Evolutionary conservation across 2,329 filamentous ascomycete species (phyloP).

Genomic region (Pezicula rhizophila): DNA sequence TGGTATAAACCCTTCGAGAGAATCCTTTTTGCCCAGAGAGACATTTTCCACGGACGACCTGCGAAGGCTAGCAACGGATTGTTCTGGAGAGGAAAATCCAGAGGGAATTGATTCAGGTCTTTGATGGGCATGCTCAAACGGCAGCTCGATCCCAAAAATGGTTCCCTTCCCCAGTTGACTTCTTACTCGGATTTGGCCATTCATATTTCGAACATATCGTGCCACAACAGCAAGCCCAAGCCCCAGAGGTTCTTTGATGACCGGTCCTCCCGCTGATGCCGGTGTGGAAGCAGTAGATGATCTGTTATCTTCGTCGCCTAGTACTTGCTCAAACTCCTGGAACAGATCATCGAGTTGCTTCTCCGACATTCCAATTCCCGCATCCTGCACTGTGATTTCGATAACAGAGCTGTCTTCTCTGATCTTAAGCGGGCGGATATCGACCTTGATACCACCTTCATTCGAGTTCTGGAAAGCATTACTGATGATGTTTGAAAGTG

Average conservation of each 20-base stretch:
- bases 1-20: too few species aligned
- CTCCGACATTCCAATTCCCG: conserved; percentile 19
- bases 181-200: conserved; percentile 18
- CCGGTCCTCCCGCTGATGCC: not conserved
- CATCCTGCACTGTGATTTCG: conserved; percentile 16
- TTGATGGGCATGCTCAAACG: conserved; percentile 12
- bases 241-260: conserved; percentile 4
- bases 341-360: conserved; percentile 18
- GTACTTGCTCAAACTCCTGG: conserved; percentile 19
- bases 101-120: conserved; percentile 1
- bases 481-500: conserved; percentile 15
- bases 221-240: conserved; percentile 18
- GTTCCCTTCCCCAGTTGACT: conserved; percentile 21
- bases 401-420: conserved; percentile 12
- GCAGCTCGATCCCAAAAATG: conserved; percentile 18
- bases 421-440: conserved; percentile 10
- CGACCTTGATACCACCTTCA: conserved; percentile 17
- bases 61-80: not conserved
- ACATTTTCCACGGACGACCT: too few species aligned
- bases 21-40: too few species aligned
- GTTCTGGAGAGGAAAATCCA: not conserved
- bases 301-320: conserved; percentile 13
- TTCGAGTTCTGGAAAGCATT: conserved; percentile 20
- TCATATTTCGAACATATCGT: conserved; percentile 17
- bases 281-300: conserved; percentile 5